Percentiles rank a stretch among this genome's conserved stretches.
These are phyloP conservation scores for Barnettozyma sucrosica DNA, from an alignment of 805 yeast species.

Conservation along the genomic window DNA sequence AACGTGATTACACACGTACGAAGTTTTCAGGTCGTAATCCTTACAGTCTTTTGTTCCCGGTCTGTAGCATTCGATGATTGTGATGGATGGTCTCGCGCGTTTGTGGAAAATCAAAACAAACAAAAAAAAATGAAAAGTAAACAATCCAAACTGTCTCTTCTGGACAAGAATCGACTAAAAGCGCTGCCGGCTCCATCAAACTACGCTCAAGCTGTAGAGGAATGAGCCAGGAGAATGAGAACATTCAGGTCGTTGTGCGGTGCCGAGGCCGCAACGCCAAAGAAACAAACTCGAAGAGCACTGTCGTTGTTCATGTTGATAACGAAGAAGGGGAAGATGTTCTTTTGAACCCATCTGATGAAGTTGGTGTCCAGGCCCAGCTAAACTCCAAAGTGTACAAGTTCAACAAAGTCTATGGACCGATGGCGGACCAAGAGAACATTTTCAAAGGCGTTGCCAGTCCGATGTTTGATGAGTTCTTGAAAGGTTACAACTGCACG, in stretches of 20 bases:
- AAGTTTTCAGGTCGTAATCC: no score
- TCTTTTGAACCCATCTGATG: constrained; percentile 38
- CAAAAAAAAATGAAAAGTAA: not conserved
- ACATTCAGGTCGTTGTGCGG: constrained; percentile 58
- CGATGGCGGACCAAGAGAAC: constrained; percentile 66
- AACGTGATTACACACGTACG: no score
- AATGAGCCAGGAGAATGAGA: constrained; percentile 32
- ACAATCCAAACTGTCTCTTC: not conserved
- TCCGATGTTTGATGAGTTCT: constrained; percentile 58
- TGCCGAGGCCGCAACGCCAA: constrained; percentile 57
- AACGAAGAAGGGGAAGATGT: constrained; percentile 44
- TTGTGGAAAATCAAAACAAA: not conserved
- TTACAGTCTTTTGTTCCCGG: no score
- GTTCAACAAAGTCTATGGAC: constrained; percentile 79
- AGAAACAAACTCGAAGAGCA: constrained; percentile 51
- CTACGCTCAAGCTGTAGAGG: not conserved
- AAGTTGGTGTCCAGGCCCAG: constrained; percentile 34
- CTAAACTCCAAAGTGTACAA: constrained; percentile 51
- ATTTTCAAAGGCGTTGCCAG: constrained; percentile 64
- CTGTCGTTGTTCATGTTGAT: constrained; percentile 52
- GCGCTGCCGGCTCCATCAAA: not conserved
- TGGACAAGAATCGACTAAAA: not conserved
- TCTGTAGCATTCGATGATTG: not conserved
- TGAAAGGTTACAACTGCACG: constrained; percentile 75
- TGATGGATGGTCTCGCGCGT: not conserved